Base-by-base conservation (phyloP, 768 basidiomycete genomes). In the Clitopilus hobsonii region DNA sequence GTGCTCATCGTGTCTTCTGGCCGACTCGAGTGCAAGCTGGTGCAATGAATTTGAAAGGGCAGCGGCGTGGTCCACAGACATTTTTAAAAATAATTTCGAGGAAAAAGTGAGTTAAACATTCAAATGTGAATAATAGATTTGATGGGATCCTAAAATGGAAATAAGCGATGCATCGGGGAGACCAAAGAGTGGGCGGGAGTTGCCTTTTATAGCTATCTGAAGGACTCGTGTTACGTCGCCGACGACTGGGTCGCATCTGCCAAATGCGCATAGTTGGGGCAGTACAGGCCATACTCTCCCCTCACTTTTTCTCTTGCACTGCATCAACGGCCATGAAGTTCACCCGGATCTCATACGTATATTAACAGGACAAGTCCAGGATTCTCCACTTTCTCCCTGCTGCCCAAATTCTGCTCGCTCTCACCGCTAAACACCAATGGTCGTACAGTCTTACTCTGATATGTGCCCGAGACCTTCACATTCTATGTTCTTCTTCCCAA, bases 241-340 rank as follows among this genome's bases (percentile, higher is more conserved):
- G 61, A 67, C 65, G 61, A 54, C 63, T 69, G 76, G 76, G 72
- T 74, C 74, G 68, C 61, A 69, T 68, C 66, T 71, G 60, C 76
- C 75, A 72, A 72, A 76, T 76, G 64, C 72, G 73, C 69, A 66
- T 70, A 66, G 61, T 64, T 67, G 64, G 73, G 71, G 71, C 71
- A 73, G 69, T 68, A 65, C 57, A 62, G 66, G 41, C 41, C 41
- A 45, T 45, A 45, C 41, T 45, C 41, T 45, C 41, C 41, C 41
- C 41, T 45, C 22, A 45, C 41, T 45, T 45, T 45, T 45, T 45
- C 41, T 65, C 59, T 61, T 67, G 73, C 71, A 74, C 71, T 68
- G 71, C 72, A 71, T 74, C 69, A 72, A 73, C 77, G 74, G 76
- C 61, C 68, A 73, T 74, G 67, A 67, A 72, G 69, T 68, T 69